These are phyloP conservation scores for Camellia japonica DNA, from an alignment of 148 eudicot genomes.

Conservation along the genomic window DNA sequence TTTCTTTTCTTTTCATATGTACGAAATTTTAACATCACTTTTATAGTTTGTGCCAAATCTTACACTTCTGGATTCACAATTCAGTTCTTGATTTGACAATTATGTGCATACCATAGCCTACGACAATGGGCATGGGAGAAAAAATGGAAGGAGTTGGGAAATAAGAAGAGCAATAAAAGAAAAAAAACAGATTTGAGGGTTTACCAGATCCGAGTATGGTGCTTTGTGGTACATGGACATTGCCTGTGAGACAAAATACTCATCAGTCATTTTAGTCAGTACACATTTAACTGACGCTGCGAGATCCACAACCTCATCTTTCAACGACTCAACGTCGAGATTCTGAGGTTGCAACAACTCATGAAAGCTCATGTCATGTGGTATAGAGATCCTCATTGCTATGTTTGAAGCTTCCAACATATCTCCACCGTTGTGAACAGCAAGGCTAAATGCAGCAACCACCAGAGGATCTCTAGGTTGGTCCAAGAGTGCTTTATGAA, in stretches of 20 bases:
- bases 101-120: not conserved
- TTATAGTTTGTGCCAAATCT: too few relatives aligned
- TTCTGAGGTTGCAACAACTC: conserved; percentile 48
- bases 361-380: conserved; percentile 42
- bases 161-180: not conserved
- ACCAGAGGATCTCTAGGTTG: conserved; percentile 68
- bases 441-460: conserved; percentile 71
- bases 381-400: conserved; percentile 43
- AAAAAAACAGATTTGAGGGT: not conserved
- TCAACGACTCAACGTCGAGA: conserved; percentile 26
- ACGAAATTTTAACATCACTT: too few relatives aligned
- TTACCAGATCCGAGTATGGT: conserved; percentile 80
- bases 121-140: conserved; percentile 1
- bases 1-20: too few relatives aligned
- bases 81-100: not conserved
- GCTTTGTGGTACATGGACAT: conserved; percentile 69
- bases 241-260: conserved; percentile 57
- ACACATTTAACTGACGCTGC: conserved; percentile 47
- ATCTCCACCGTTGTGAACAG: conserved; percentile 83
- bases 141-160: not conserved
- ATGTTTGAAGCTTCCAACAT: conserved; percentile 62
- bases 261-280: conserved; percentile 62
- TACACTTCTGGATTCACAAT: too few relatives aligned
- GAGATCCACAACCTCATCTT: conserved; percentile 50
- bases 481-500: conserved; percentile 65